Base-by-base conservation (phyloP, 1,284 basidiomycete genomes). In the Austroboletus niveus region DNA sequence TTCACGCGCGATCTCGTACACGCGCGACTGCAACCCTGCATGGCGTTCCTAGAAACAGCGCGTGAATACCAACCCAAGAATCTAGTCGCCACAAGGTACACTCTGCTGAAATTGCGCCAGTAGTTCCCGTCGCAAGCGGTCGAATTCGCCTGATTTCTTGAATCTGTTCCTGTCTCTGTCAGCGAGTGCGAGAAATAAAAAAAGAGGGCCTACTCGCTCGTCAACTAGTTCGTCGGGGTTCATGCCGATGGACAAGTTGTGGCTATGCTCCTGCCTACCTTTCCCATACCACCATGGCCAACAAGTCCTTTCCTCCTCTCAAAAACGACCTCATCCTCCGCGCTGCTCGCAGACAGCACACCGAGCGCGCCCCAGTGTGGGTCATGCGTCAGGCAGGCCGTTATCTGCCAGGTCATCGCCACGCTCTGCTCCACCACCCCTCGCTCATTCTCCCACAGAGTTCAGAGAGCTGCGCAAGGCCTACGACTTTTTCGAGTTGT, bases 331-430 rank as follows among this genome's bases (percentile, higher is more conserved):
- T 98, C 48, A 71, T 98, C 43, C 72, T 99, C 52, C 84, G 94
- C 38, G 95, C 96, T 48, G 95, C 96, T 48, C 73, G 83, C 69
- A 89, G 94, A 12, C 86, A 96, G 72, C 77, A 83, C 69, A 95
- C 94, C 0, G 89, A 92, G 64, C 84, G 92, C 52, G 93, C 96
- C 3, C 96, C 96, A 12, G 94, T 97, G 55, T 99, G 96, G 96
- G 91, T 98, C 55, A 99, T 99, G 96, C 84, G 97, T 32, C 96
- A 99, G 70, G 97, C 97, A 20, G 95, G 96, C 42, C 82, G 95
- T 49, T 97, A 97, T 72, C 82, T 98, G 47, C 94, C 94, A 71
- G 94, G 93, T 93, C 64, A 71, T 77, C 41, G 38, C 12, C 15
- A 24, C 34, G 42, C 7, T 0, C 32, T 14, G 35, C 20, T 15